Conservation (phyloP, 768 basidiomycete species). For the Mycena floridula region DNA sequence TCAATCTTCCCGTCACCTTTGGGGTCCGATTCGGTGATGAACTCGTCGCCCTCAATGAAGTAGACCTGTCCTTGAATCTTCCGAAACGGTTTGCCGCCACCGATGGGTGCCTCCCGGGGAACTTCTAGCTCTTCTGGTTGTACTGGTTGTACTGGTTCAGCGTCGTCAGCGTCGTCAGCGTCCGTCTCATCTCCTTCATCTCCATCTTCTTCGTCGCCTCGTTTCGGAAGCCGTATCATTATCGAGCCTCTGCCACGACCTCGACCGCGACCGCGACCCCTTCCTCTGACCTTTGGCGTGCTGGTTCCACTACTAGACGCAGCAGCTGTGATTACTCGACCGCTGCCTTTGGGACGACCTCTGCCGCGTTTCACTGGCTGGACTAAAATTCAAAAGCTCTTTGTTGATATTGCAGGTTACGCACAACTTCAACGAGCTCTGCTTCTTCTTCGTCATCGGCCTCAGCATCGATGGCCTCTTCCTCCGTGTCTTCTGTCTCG, state of each 20-base stretch:
- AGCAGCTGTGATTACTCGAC: slow-evolving; percentile 20
- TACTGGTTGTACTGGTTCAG: slow-evolving; percentile 20
- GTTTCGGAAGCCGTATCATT: slow-evolving; percentile 20
- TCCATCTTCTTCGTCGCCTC: slow-evolving; percentile 27
- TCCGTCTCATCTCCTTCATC: slow-evolving; percentile 30
- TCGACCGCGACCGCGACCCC: slow-evolving; percentile 27
- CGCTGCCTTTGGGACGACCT: slow-evolving; percentile 31
- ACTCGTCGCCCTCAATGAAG: slow-evolving; percentile 85
- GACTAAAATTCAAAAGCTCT: no score
- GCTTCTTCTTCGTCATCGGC: slow-evolving; percentile 21
- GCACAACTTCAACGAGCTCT: slow-evolving; percentile 16
- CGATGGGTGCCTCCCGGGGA: slow-evolving; percentile 34
- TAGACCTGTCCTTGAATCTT: slow-evolving; percentile 70
- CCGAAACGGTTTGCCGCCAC: slow-evolving; percentile 64
- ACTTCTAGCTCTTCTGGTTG: slow-evolving; percentile 28
- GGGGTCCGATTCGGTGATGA: slow-evolving; percentile 73
- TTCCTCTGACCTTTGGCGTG: slow-evolving; percentile 19
- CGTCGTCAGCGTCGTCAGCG: slow-evolving; percentile 26
- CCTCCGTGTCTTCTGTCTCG: slow-evolving; percentile 13
- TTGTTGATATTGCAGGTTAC: no score
- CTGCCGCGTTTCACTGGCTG: slow-evolving; percentile 25
- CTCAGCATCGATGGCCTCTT: slow-evolving; percentile 26
- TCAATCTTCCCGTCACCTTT: slow-evolving; percentile 94
- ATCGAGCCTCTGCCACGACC: slow-evolving; percentile 21
- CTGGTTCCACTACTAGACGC: slow-evolving; percentile 19